Percentiles rank a stretch among this genome's conserved stretches.
Conservation (phyloP, 2,329 filamentous ascomycete species). For the Trichoderma guizhouense region DNA sequence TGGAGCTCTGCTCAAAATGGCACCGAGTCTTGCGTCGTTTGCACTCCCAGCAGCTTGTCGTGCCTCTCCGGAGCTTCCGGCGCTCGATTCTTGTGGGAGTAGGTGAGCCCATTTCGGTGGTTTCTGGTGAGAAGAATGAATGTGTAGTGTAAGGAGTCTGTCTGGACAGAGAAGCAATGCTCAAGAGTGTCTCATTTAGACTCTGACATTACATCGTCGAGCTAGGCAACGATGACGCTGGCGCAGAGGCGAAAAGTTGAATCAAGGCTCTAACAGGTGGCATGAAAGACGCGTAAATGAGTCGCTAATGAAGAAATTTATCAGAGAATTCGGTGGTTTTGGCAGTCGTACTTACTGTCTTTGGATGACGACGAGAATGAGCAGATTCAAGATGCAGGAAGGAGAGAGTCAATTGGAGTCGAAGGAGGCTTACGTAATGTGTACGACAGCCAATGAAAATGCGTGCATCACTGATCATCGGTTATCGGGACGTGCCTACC, state of each 20-base stretch:
- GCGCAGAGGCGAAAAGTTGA: neutral
- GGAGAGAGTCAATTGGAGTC: neutral
- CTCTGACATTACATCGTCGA: neutral
- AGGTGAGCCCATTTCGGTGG: neutral
- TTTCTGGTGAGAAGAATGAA: neutral
- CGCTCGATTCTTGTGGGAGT: neutral
- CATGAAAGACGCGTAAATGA: neutral
- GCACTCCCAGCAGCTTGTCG: slow-evolving; percentile 12
- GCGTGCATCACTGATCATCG: neutral
- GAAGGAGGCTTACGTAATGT: neutral
- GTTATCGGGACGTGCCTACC: neutral
- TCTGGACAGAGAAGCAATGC: neutral
- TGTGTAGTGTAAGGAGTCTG: neutral
- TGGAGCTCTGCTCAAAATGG: neutral
- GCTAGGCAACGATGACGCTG: neutral
- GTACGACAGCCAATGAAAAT: neutral
- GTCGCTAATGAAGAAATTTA: neutral
- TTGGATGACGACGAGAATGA: neutral
- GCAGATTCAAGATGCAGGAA: neutral
- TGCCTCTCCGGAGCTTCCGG: slow-evolving; percentile 3
- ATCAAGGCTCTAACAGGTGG: neutral
- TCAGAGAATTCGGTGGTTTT: neutral
- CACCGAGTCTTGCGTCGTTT: neutral
- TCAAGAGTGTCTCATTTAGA: neutral
- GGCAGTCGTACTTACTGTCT: neutral